Base-by-base conservation (phyloP, 228 moss, liverwort and hornwort genomes). In the Sphagnum fallax region DNA sequence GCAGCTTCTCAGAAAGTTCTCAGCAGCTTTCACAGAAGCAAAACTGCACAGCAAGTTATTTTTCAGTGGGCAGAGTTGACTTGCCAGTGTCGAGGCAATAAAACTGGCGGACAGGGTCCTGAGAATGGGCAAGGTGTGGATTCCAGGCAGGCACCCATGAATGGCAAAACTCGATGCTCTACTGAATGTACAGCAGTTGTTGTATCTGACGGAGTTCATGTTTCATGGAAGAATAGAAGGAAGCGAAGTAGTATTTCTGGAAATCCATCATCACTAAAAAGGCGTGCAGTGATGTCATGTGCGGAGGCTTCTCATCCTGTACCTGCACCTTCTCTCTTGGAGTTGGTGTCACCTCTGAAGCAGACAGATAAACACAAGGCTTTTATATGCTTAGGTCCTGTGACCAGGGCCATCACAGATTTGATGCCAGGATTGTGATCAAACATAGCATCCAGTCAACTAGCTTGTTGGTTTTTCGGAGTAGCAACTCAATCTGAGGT, bases 1-100 rank as follows among this genome's bases (percentile, higher is more conserved):
- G 78, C 84, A 61, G 82, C 84, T 53, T 86, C 77, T 58, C 83
- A 83, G 68, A 83, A 76, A 59, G 78, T 87, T 49, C 60, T 87
- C 70, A 73, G 72, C 62, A 87, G 78, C 72, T 78, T 80, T 73
- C 80, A 83, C 76, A 83, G 74, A 76, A 87, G 80, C 52, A 87
- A 78, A 70, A 83, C 78, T 65, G 74, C 83, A 52, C 83, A 72
- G 79, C 87, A 87, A 50, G 80, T 87, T 12, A 87, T 87, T 70
- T 66, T 87, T 50, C 80, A 83, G 64, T 81, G 83, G 83, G 80
- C 83, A 74, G 83, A 83, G 60, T 68, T 80, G 76, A 87, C 83
- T 66, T 87, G 87, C 69, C 80, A 83, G 52, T 83, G 87, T 68
- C 78, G 80, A 70, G 76, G 74, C 74, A 76, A 73, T 72, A 72